Conservation (phyloP, 179 eudicot genomes). For the Patellifolia procumbens region DNA sequence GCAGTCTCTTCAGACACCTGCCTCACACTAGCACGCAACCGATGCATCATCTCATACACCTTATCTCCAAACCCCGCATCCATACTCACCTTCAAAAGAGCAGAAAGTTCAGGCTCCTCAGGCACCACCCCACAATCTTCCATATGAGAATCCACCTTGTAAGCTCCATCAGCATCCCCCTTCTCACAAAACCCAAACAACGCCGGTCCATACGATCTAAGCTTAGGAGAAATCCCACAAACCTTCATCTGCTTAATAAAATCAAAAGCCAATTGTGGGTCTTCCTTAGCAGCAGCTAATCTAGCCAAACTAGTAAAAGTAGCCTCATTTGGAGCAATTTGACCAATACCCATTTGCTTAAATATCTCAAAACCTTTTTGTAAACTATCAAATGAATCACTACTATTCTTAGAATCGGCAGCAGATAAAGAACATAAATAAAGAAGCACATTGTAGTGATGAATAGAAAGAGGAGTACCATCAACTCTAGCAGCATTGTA, state of each 20-base stretch:
- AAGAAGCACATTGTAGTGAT: conserved; percentile 71
- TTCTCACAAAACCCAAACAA: conserved; percentile 74
- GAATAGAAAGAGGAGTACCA: conserved; percentile 37
- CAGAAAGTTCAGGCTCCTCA: too few relatives aligned
- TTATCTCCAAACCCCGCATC: conserved; percentile 48
- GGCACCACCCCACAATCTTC: conserved; percentile 60
- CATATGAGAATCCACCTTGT: conserved; percentile 78
- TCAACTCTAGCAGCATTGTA: conserved; percentile 55
- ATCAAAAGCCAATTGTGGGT: conserved; percentile 84
- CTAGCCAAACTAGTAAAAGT: conserved; percentile 87
- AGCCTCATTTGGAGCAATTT: conserved; percentile 78
- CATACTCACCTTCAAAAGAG: conserved; percentile 69
- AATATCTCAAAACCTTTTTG: conserved; percentile 84
- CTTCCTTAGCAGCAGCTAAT: conserved; percentile 65
- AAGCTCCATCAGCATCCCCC: conserved; percentile 67
- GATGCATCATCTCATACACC: conserved; percentile 83
- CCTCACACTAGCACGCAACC: conserved; percentile 64
- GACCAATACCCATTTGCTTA: conserved; percentile 59
- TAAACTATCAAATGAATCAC: conserved; percentile 32
- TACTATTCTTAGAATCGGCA: conserved; percentile 7
- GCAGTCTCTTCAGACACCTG: conserved; percentile 84
- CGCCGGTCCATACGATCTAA: conserved; percentile 90
- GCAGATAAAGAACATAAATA: conserved; percentile 57
- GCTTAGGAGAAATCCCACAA: conserved; percentile 55
- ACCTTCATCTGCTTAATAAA: conserved; percentile 67